Evolutionary conservation across 441 rosid genomes (phyloP).

Genomic region (Brassica hybrid): DNA sequence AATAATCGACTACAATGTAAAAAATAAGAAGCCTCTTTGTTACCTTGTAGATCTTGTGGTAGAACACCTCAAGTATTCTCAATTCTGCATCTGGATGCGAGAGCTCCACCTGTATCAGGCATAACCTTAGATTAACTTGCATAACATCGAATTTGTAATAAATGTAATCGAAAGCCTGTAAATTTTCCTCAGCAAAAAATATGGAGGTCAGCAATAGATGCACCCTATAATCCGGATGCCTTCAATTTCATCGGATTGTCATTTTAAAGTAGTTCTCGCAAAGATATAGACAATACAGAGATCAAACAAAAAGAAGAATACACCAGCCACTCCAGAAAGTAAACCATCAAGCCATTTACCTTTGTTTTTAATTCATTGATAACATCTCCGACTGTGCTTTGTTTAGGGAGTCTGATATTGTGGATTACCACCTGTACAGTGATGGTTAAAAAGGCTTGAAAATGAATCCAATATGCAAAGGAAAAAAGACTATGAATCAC

Average conservation of each 20-base stretch:
- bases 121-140: constrained; percentile 26
- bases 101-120: constrained; percentile 63
- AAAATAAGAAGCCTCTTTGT: not conserved
- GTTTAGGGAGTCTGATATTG: constrained; percentile 70
- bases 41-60: too few species aligned
- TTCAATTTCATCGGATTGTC: constrained; percentile 15
- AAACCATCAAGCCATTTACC: constrained; percentile 42
- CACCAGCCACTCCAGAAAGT: not conserved
- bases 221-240: constrained; percentile 10
- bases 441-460: constrained; percentile 22
- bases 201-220: constrained; percentile 11
- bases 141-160: constrained; percentile 1
- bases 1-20: not conserved
- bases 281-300: constrained; percentile 10
- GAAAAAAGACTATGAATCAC: constrained; percentile 1
- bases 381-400: constrained; percentile 83
- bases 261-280: not conserved
- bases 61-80: too few species aligned
- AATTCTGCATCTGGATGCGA: constrained; percentile 69
- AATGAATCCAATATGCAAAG: too few species aligned
- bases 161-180: not conserved
- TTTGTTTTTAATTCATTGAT: constrained; percentile 69
- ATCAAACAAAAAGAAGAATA: constrained; percentile 8
- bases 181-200: not conserved
- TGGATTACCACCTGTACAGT: constrained; percentile 63